Percentiles rank a stretch among this genome's conserved stretches.
phyloP scores from a whole-genome alignment of 2,329 filamentous ascomycete species.

The Zasmidium cellare region DNA sequence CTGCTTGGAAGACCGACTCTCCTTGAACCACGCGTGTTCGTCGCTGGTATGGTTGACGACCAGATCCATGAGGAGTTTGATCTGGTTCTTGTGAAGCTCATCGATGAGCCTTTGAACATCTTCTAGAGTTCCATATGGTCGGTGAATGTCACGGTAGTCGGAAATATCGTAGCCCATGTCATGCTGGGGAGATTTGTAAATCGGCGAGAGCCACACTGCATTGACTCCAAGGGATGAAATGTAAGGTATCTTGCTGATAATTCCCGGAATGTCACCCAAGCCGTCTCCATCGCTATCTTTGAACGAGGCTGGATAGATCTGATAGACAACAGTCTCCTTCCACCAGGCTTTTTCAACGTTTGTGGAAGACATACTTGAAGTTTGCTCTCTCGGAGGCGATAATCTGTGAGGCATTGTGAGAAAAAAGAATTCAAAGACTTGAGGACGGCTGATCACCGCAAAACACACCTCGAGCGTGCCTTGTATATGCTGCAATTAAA shows the following conservation, averaged over 20 bases:
- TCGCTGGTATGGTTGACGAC: conserved; percentile 31
- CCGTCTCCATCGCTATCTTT: conserved; percentile 56
- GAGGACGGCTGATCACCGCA: no score
- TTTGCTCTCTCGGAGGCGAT: conserved; percentile 1
- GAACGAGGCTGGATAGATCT: conserved; percentile 61
- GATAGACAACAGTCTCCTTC: conserved; percentile 42
- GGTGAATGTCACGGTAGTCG: conserved; percentile 47
- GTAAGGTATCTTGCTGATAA: conserved; percentile 62
- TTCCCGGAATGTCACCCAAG: conserved; percentile 64
- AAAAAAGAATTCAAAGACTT: background rate
- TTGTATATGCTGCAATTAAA: no score
- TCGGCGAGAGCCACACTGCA: conserved; percentile 61
- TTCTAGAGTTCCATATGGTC: conserved; percentile 44
- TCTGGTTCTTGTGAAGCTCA: conserved; percentile 42
- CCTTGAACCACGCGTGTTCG: conserved; percentile 59
- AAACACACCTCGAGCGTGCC: no score
- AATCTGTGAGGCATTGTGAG: conserved; percentile 12
- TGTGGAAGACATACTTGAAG: background rate
- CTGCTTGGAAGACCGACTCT: conserved; percentile 49
- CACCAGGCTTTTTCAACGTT: conserved; percentile 31
- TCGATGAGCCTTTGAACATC: conserved; percentile 47
- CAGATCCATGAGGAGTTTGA: conserved; percentile 51
- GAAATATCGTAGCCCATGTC: conserved; percentile 56
- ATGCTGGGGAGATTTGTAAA: conserved; percentile 46
- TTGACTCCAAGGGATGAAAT: conserved; percentile 62